phyloP scores from a whole-genome alignment of 78 protist genomes.

The Diacronema lutheri region DNA sequence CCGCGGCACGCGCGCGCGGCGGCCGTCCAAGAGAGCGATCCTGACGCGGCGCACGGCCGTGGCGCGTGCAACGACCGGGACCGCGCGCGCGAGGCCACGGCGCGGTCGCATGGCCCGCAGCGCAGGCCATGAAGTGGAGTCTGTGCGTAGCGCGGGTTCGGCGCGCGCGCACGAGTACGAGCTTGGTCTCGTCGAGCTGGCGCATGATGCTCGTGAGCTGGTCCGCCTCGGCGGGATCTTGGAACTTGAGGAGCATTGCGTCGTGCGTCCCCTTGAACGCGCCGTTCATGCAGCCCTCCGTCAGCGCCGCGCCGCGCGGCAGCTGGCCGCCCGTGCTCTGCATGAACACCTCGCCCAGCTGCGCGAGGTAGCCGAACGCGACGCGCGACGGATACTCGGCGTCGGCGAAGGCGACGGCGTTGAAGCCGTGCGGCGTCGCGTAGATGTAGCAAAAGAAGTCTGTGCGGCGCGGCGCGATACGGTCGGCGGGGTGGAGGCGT shows the following conservation, averaged over 20 bases:
- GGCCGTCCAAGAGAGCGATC: not conserved
- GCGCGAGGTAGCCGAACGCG: conserved; percentile 17
- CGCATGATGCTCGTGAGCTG: conserved; percentile 43
- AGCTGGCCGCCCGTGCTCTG: not conserved
- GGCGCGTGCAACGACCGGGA: too few relatives aligned
- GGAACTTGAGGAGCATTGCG: conserved; percentile 19
- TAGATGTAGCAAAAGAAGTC: conserved; percentile 1
- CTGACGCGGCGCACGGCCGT: not conserved
- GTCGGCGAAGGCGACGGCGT: conserved; percentile 12
- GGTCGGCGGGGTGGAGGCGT: not conserved
- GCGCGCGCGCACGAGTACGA: not conserved
- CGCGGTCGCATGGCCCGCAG: too few relatives aligned
- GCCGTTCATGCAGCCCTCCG: not conserved
- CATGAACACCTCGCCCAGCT: not conserved
- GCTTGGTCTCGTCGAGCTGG: conserved; percentile 40
- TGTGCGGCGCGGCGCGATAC: too few relatives aligned
- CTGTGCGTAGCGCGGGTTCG: not conserved
- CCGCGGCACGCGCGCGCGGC: not conserved
- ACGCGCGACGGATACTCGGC: conserved; percentile 20
- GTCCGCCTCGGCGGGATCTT: conserved; percentile 49
- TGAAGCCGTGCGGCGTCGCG: conserved; percentile 1
- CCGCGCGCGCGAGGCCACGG: too few relatives aligned
- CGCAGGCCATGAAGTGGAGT: not conserved
- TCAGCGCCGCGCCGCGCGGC: not conserved
- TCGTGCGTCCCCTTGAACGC: not conserved